These are phyloP conservation scores for Eucalyptus shirleyi DNA, from an alignment of 345 rosid genomes.

Conservation along the genomic window DNA sequence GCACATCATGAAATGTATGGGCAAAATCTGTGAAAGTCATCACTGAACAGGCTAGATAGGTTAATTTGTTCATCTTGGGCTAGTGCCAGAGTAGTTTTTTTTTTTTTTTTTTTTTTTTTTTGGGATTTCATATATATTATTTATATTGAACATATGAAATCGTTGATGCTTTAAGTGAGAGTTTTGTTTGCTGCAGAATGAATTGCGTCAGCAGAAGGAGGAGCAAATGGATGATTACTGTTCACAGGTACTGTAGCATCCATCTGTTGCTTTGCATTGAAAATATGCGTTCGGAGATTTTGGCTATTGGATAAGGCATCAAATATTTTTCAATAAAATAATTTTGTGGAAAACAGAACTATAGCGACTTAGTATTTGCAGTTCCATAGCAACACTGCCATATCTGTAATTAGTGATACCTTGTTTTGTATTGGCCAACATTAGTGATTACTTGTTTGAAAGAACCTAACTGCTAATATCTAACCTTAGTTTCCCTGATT, in stretches of 20 bases:
- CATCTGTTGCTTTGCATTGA: neutral
- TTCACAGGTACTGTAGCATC: constrained; percentile 55
- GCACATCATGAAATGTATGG: neutral
- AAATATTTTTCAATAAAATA: neutral
- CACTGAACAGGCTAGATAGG: neutral
- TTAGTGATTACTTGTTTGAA: neutral
- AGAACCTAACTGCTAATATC: neutral
- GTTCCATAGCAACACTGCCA: neutral
- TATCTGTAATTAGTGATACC: neutral
- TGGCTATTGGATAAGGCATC: neutral
- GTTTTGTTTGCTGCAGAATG: constrained; percentile 39
- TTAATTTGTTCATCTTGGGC: neutral
- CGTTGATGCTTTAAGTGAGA: neutral
- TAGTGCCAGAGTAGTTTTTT: neutral
- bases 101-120: neutral
- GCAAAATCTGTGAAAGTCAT: neutral
- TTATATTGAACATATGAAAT: neutral
- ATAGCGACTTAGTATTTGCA: neutral
- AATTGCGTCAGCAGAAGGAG: constrained; percentile 74
- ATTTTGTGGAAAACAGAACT: neutral
- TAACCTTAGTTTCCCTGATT: neutral
- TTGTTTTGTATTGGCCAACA: neutral
- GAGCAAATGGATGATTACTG: constrained; percentile 97
- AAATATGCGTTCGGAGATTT: neutral
- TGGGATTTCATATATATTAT: neutral